These are phyloP conservation scores for Lablab purpureus DNA, from an alignment of 306 rosid genomes.

Conservation along the genomic window DNA sequence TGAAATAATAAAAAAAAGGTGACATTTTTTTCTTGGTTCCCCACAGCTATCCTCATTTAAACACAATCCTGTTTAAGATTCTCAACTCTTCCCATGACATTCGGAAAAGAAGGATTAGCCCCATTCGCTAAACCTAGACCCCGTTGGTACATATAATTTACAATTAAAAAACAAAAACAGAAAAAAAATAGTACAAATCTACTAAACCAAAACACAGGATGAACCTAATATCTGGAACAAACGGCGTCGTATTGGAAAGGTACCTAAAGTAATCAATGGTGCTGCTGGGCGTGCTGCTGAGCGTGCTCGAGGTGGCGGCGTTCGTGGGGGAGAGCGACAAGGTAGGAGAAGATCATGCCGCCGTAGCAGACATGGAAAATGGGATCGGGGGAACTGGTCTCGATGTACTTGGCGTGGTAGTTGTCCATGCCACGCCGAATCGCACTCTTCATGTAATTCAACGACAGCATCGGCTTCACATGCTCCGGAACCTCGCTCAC, in stretches of 20 bases:
- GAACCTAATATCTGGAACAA: background rate
- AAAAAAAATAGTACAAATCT: background rate
- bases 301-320: conserved; percentile 82
- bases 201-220: background rate
- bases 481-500: conserved; percentile 66
- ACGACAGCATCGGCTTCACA: conserved; percentile 71
- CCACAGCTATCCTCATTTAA: too few species aligned
- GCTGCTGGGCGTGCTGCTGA: conserved; percentile 67
- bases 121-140: too few species aligned
- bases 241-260: background rate
- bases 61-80: too few species aligned
- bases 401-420: conserved; percentile 78
- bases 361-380: conserved; percentile 75
- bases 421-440: conserved; percentile 65
- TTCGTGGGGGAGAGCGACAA: conserved; percentile 79
- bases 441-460: conserved; percentile 57
- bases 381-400: conserved; percentile 65
- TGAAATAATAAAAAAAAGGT: too few species aligned
- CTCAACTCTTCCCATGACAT: too few species aligned
- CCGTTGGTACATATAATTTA: background rate
- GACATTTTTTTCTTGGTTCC: too few species aligned
- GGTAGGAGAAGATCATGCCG: conserved; percentile 81
- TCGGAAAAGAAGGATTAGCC: too few species aligned
- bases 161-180: background rate
- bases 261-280: conserved; percentile 25